Evolutionary conservation across 768 basidiomycete genomes (phyloP).

Genomic region (Mycena crocata): DNA sequence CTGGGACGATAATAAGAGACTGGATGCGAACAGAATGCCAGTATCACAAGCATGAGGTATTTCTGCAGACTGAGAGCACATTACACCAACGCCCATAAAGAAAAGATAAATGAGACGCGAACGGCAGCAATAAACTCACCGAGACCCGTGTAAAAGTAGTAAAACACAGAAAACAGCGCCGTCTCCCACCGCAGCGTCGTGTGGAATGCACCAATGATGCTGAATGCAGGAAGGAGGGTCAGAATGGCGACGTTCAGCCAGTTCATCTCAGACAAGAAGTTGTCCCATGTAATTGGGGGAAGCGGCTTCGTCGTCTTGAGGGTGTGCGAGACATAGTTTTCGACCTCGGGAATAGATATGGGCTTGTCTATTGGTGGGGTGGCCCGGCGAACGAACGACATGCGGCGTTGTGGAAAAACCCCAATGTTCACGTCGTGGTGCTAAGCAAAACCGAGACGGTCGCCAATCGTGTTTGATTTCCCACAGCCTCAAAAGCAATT

Average conservation of each 20-base stretch:
- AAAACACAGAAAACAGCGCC: constrained; percentile 57
- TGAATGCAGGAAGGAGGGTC: constrained; percentile 78
- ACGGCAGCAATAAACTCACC: constrained; percentile 57
- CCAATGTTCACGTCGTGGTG: too few species aligned
- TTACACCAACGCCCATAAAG: too few species aligned
- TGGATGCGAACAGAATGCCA: too few species aligned
- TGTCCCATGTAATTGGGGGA: constrained; percentile 75
- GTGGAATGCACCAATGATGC: constrained; percentile 77
- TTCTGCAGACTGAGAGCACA: too few species aligned
- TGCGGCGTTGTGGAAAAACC: constrained; percentile 30
- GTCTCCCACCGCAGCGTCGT: constrained; percentile 83
- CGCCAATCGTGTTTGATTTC: too few species aligned
- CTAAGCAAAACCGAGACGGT: too few species aligned
- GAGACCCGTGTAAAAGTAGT: constrained; percentile 70
- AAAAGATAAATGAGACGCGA: too few species aligned
- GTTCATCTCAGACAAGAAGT: constrained; percentile 73
- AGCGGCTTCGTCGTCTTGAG: constrained; percentile 76
- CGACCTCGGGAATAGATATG: constrained; percentile 42
- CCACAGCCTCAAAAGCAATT: too few species aligned
- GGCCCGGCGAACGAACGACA: constrained; percentile 45
- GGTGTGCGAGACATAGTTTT: constrained; percentile 86
- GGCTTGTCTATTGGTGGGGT: constrained; percentile 24
- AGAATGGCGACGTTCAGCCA: constrained; percentile 85
- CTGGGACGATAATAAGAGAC: constrained; percentile 41
- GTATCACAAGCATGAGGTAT: too few species aligned